phyloP scores from a whole-genome alignment of 805 yeast species.

The Wickerhamiella galacta region DNA sequence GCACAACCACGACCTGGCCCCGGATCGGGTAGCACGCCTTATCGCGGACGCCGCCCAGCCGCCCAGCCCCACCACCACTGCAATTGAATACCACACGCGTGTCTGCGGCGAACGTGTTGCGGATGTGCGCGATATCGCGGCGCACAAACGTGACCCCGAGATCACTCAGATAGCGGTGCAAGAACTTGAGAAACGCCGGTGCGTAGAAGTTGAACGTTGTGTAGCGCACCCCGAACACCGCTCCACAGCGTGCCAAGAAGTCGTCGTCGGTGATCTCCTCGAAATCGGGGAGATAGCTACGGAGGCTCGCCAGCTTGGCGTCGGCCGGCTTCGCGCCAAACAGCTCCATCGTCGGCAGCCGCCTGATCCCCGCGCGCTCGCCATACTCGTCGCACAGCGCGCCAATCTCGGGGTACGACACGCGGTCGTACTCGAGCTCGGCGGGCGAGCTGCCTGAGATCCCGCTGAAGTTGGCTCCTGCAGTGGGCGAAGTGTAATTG shows the following conservation, averaged over 20 bases:
- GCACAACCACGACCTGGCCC: constrained; percentile 63
- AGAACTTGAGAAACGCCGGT: constrained; percentile 38
- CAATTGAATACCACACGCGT: constrained; percentile 51
- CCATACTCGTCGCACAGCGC: constrained; percentile 33
- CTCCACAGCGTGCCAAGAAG: constrained; percentile 33
- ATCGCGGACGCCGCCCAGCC: constrained; percentile 51
- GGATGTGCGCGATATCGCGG: constrained; percentile 33
- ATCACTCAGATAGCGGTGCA: constrained; percentile 29
- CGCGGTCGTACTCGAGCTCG: constrained; percentile 36
- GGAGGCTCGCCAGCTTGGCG: constrained; percentile 31
- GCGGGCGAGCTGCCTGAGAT: constrained; percentile 42
- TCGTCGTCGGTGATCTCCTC: constrained; percentile 20
- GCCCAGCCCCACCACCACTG: constrained; percentile 54
- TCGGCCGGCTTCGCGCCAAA: constrained; percentile 37
- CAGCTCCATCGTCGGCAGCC: constrained; percentile 38
- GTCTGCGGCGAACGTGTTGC: constrained; percentile 29
- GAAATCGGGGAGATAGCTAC: constrained; percentile 34
- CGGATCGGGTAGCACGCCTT: constrained; percentile 48
- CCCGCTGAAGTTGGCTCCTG: constrained; percentile 47
- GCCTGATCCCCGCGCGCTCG: constrained; percentile 38
- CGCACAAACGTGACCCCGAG: constrained; percentile 38
- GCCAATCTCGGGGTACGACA: constrained; percentile 35
- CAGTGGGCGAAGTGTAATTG: constrained; percentile 68
- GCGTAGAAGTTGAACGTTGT: constrained; percentile 58
- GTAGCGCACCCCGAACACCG: constrained; percentile 37